These are phyloP conservation scores for Beauveria sp. DNA, from an alignment of 2,329 filamentous ascomycete genomes.

Conservation along the genomic window DNA sequence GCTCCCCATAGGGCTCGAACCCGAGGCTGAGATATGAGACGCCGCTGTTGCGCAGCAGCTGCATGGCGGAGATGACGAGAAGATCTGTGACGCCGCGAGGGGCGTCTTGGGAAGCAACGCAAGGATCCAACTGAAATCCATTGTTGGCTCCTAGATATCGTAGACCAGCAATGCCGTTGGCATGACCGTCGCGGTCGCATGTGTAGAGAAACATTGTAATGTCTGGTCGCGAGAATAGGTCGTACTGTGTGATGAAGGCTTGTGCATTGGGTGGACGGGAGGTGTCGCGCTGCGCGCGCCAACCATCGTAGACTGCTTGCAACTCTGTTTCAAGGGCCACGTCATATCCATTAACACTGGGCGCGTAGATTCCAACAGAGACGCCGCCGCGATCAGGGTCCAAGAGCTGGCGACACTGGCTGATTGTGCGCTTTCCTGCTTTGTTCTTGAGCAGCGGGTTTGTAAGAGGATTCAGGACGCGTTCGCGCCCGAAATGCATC, in stretches of 20 bases:
- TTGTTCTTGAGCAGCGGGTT: constrained; percentile 15
- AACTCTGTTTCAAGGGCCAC: constrained; percentile 13
- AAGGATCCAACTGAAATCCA: constrained; percentile 17
- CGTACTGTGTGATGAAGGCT: constrained; percentile 17
- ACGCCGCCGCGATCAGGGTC: constrained; percentile 14
- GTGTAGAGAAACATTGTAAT: constrained; percentile 15
- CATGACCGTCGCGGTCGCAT: constrained; percentile 8
- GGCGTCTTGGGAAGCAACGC: constrained; percentile 18
- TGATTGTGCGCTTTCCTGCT: constrained; percentile 16
- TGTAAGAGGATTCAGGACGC: constrained; percentile 15
- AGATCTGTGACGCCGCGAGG: constrained; percentile 20
- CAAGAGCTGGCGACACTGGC: constrained; percentile 16
- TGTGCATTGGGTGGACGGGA: constrained; percentile 10
- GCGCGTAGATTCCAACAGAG: constrained; percentile 9
- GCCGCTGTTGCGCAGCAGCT: constrained; percentile 13
- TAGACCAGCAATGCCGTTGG: constrained; percentile 16
- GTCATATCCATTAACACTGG: constrained; percentile 10
- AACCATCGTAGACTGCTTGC: constrained; percentile 15
- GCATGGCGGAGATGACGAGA: constrained; percentile 15
- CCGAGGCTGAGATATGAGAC: constrained; percentile 17
- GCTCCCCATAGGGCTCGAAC: constrained; percentile 14
- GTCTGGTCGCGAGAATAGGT: constrained; percentile 15
- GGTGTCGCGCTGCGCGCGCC: constrained; percentile 14
- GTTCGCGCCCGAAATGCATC: constrained; percentile 16
- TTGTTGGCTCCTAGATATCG: constrained; percentile 15